Evolutionary conservation across 2,329 filamentous ascomycete species (phyloP).

Genomic region (Leptographium radiaticola): DNA sequence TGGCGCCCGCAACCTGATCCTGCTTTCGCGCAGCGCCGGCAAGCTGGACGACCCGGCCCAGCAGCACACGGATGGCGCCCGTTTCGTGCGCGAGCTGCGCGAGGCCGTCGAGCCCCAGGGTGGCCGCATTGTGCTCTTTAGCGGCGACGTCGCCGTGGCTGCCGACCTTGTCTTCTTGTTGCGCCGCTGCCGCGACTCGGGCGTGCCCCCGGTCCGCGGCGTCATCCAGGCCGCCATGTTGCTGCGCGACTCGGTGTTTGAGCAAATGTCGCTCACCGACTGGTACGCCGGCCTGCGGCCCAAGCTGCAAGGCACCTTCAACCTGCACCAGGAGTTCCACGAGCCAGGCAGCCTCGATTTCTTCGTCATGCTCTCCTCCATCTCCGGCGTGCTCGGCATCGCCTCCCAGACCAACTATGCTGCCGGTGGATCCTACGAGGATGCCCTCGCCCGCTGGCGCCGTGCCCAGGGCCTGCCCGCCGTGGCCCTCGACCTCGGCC

Average conservation of each 20-base stretch:
- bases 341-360: conserved; percentile 18
- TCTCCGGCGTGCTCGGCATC: conserved; percentile 22
- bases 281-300: conserved; percentile 4
- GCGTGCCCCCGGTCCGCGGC: conserved; percentile 22
- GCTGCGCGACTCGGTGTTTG: conserved; percentile 10
- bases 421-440: conserved; percentile 24
- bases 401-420: conserved; percentile 25
- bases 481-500: conserved; percentile 13
- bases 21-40: conserved; percentile 16
- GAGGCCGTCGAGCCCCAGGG: neutral
- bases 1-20: conserved; percentile 15
- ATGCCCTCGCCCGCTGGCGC: conserved; percentile 6
- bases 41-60: neutral
- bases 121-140: neutral
- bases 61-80: neutral
- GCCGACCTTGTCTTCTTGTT: neutral
- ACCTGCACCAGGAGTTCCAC: conserved; percentile 3
- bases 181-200: neutral
- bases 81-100: neutral
- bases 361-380: conserved; percentile 27
- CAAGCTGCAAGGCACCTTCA: conserved; percentile 9
- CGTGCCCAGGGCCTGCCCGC: neutral
- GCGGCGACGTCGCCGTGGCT: neutral
- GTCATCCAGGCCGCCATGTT: conserved; percentile 32
- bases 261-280: conserved; percentile 5